Conservation (phyloP, 495 filamentous ascomycete species). For the Lepraria neglecta region DNA sequence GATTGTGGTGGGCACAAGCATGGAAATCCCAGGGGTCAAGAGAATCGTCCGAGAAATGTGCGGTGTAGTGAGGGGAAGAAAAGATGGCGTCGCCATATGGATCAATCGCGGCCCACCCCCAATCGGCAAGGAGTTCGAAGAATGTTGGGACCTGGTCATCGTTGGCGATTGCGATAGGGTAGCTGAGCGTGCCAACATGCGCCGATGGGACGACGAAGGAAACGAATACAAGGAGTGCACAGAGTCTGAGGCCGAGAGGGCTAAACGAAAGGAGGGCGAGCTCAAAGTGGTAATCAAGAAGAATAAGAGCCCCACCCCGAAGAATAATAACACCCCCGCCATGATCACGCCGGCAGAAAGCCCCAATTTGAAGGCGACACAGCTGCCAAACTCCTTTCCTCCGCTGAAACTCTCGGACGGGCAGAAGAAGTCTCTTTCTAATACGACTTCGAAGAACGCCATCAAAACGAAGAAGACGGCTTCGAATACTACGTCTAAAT, state of each 20-base stretch:
- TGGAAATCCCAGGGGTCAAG: conserved; percentile 89
- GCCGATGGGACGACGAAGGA: conserved; percentile 63
- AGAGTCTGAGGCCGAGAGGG: conserved; percentile 37
- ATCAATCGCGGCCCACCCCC: conserved; percentile 85
- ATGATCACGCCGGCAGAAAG: conserved; percentile 61
- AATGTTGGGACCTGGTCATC: conserved; percentile 88
- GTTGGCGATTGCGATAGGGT: conserved; percentile 83
- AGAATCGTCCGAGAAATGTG: conserved; percentile 89
- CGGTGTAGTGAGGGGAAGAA: conserved; percentile 63
- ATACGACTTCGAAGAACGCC: conserved; percentile 23
- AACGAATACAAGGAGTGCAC: conserved; percentile 42
- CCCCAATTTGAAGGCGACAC: conserved; percentile 47
- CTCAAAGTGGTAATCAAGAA: conserved; percentile 41
- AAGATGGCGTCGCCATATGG: conserved; percentile 89
- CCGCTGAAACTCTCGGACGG: conserved; percentile 26
- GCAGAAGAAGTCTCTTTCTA: conserved; percentile 20
- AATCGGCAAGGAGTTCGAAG: conserved; percentile 73
- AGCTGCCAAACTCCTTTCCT: conserved; percentile 30
- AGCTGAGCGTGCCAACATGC: conserved; percentile 65
- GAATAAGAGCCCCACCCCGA: conserved; percentile 26
- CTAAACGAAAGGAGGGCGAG: conserved; percentile 30
- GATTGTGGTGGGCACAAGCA: conserved; percentile 87
- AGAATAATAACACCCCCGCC: conserved; percentile 35
- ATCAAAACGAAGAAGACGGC: conserved; percentile 23
- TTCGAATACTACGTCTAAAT: conserved; percentile 19